Conservation (phyloP, 495 filamentous ascomycete genomes). For the Tuber melanosporum region DNA sequence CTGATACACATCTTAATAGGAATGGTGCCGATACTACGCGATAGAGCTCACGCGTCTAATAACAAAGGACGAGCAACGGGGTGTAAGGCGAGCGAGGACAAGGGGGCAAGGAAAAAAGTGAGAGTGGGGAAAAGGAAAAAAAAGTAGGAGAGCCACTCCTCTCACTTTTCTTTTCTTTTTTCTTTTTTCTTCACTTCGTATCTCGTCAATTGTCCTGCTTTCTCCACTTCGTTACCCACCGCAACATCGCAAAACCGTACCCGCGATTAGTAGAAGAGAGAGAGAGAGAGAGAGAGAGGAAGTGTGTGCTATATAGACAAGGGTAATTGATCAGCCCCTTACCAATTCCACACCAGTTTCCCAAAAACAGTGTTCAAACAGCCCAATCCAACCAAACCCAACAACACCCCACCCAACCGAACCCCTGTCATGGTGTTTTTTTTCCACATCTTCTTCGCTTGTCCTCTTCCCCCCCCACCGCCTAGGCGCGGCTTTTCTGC, state of each 20-base stretch:
- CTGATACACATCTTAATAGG: not conserved
- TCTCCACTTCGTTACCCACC: not conserved
- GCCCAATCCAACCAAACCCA: constrained; percentile 1
- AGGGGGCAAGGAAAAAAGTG: not conserved
- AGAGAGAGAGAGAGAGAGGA: too few relatives aligned
- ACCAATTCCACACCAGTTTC: not conserved
- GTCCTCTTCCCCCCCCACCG: not conserved
- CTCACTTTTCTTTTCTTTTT: not conserved
- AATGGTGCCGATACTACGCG: not conserved
- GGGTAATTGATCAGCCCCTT: not conserved
- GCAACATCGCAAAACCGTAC: not conserved
- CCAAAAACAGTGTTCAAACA: not conserved
- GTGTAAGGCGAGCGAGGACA: not conserved
- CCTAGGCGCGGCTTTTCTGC: not conserved
- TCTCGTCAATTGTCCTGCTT: not conserved
- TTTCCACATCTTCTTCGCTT: not conserved
- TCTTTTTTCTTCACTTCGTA: not conserved
- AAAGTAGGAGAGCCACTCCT: not conserved
- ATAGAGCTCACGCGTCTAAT: not conserved
- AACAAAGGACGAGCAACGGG: not conserved
- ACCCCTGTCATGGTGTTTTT: not conserved
- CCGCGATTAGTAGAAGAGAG: not conserved
- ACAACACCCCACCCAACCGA: not conserved
- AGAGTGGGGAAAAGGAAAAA: not conserved
- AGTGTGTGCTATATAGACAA: not conserved